Evolutionary conservation across 2,329 filamentous ascomycete genomes (phyloP).

Genomic region (Ophiosphaerella korrae): DNA sequence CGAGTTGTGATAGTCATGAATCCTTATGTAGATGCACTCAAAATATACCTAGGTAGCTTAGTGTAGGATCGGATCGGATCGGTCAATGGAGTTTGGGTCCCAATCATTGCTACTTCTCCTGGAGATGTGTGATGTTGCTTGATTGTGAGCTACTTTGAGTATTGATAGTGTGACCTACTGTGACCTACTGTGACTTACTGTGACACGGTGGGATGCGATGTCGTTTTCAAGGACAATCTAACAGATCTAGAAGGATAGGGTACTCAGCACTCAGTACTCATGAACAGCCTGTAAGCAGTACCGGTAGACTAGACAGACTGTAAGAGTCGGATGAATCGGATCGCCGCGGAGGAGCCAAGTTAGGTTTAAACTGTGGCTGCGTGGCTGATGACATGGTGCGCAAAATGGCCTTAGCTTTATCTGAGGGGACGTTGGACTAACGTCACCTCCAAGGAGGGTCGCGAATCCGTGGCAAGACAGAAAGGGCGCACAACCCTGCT

Average conservation of each 20-base stretch:
- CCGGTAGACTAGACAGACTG: too few species aligned
- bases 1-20: constrained; percentile 29
- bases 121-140: not conserved
- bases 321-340: not conserved
- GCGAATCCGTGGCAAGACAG: constrained; percentile 7
- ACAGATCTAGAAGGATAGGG: too few species aligned
- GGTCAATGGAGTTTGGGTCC: constrained; percentile 2
- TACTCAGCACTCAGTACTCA: too few species aligned
- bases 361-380: constrained; percentile 2
- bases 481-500: not conserved
- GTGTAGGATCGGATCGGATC: constrained; percentile 6
- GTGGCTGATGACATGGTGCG: constrained; percentile 12
- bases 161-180: too few species aligned
- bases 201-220: too few species aligned
- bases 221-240: too few species aligned
- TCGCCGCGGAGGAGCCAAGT: constrained; percentile 11
- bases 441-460: constrained; percentile 9
- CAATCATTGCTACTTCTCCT: not conserved
- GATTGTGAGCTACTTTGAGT: not conserved
- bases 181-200: too few species aligned
- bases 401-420: constrained; percentile 2
- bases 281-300: too few species aligned
- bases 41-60: constrained; percentile 25
- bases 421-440: constrained; percentile 4
- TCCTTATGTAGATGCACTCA: constrained; percentile 18